Percentiles rank a stretch among this genome's conserved stretches.
These are phyloP conservation scores for Jackrogersella minutella DNA, from an alignment of 495 filamentous ascomycete genomes.

Conservation along the genomic window DNA sequence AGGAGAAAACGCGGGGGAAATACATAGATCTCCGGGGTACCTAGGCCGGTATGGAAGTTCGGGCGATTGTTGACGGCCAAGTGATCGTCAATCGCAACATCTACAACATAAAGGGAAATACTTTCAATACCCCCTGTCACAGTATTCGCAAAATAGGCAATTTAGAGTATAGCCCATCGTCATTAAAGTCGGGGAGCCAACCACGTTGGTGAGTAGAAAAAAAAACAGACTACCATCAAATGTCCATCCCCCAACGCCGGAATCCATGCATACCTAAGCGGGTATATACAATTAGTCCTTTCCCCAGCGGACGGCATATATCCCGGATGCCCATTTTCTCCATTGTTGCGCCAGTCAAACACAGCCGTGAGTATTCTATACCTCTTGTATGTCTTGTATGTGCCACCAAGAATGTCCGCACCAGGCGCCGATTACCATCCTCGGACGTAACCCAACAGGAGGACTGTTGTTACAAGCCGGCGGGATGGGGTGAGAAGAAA, in stretches of 20 bases:
- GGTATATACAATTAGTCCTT: slow-evolving; percentile 37
- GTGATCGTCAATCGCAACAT: neutral
- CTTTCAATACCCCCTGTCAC: neutral
- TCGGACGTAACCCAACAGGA: slow-evolving; percentile 15
- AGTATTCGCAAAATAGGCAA: neutral
- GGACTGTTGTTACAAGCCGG: slow-evolving; percentile 29
- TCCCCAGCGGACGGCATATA: neutral
- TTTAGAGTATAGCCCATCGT: slow-evolving; percentile 1
- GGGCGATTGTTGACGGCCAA: too few species aligned
- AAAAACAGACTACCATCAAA: slow-evolving; percentile 17
- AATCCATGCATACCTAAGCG: slow-evolving; percentile 24
- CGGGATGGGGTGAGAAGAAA: neutral
- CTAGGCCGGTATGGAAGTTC: neutral
- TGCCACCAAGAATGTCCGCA: slow-evolving; percentile 19
- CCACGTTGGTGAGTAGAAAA: slow-evolving; percentile 4
- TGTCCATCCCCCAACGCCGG: slow-evolving; percentile 32
- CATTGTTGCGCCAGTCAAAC: slow-evolving; percentile 20
- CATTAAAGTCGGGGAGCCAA: neutral
- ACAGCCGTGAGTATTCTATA: slow-evolving; percentile 27
- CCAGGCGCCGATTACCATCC: slow-evolving; percentile 24
- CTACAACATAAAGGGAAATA: neutral
- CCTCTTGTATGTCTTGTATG: slow-evolving; percentile 9
- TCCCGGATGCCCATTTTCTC: slow-evolving; percentile 13
- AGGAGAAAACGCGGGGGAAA: slow-evolving; percentile 35
- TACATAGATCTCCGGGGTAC: too few species aligned